Evolutionary conservation across 495 filamentous ascomycete genomes (phyloP), one percentile per base, ranked within the genome.

Genomic region (Trypethelium eluteriae): DNA sequence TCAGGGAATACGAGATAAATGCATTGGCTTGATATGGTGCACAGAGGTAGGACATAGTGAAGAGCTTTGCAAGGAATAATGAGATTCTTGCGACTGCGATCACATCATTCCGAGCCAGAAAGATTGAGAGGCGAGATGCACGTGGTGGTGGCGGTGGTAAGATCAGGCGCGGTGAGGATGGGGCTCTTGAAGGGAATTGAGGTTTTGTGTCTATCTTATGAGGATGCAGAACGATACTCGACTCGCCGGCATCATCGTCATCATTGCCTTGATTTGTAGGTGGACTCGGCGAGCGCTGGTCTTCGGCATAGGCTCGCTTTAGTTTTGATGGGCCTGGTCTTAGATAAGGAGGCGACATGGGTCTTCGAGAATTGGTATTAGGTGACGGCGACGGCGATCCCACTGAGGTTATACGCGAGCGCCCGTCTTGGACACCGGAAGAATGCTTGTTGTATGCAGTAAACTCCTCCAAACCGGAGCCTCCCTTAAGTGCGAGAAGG

Each of bases 401-500:
- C 39, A 86, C 70, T 7, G 83, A 80, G 12, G 80, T 84, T 32
- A 89, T 85, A 34, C 86, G 80, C 41, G 81, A 72, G 61, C 83
- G 85, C 61, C 79, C 59, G 72, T 89, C 79, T 79, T 86, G 70
- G 80, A 83, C 67, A 35, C 80, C 67, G 73, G 79, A 67, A 73
- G 81, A 75, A 73, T 77, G 63, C 62, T 74, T 75, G 44, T 73
- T 77, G 41, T 73, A 69, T 64, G 70, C 78, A 41, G 71, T 73
- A 35, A 71, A 68, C 9, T 88, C 85, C 59, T 86, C 85, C 38
- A 85, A 74, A 59, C 79, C 85, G 44, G 79, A 81, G n/a, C 90
- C 88, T 39, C 82, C 88, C 67, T 88, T 88, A 70, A 98, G 90
- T 12, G 85, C 89, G 11, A 80, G 79, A n/a, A 98, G 75, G 11